phyloP scores from a whole-genome alignment of 2,329 filamentous ascomycete genomes.

The Plenodomus lindquistii region DNA sequence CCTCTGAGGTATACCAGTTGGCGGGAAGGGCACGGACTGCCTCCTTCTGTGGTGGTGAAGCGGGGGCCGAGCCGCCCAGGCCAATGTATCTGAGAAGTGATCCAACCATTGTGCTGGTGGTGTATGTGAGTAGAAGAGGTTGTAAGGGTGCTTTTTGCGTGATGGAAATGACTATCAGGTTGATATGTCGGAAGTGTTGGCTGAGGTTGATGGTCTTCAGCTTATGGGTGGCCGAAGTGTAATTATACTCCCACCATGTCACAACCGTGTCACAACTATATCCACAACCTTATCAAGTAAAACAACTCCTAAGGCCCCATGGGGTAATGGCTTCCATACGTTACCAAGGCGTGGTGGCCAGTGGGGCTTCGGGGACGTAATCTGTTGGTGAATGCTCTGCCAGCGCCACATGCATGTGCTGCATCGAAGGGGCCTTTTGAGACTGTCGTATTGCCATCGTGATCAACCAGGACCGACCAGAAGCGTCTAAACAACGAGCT shows the following conservation, averaged over 20 bases:
- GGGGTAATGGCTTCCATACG: conserved; percentile 35
- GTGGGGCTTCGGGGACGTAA: conserved; percentile 31
- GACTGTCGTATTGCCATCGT: conserved; percentile 25
- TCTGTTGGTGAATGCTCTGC: conserved; percentile 21
- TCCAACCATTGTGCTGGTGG: conserved; percentile 22
- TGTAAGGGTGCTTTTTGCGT: background rate
- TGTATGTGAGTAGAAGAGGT: background rate
- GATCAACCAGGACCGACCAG: conserved; percentile 13
- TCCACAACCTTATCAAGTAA: conserved; percentile 33
- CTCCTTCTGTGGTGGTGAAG: conserved; percentile 18
- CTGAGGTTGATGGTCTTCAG: conserved; percentile 9
- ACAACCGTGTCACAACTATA: conserved; percentile 7
- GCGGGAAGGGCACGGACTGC: conserved; percentile 49
- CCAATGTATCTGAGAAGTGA: conserved; percentile 34
- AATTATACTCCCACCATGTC: conserved; percentile 24
- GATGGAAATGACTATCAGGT: background rate
- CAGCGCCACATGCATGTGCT: conserved; percentile 22
- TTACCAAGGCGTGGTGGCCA: conserved; percentile 19
- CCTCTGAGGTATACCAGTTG: conserved; percentile 47
- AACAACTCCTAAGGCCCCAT: conserved; percentile 25
- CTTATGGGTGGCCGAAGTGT: conserved; percentile 12
- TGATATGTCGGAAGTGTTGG: background rate
- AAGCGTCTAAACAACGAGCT: conserved; percentile 6
- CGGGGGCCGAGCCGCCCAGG: conserved; percentile 20
- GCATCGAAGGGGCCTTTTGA: conserved; percentile 8